Conservation (phyloP, 2,329 filamentous ascomycete species). For the Monosporascus ibericus region DNA sequence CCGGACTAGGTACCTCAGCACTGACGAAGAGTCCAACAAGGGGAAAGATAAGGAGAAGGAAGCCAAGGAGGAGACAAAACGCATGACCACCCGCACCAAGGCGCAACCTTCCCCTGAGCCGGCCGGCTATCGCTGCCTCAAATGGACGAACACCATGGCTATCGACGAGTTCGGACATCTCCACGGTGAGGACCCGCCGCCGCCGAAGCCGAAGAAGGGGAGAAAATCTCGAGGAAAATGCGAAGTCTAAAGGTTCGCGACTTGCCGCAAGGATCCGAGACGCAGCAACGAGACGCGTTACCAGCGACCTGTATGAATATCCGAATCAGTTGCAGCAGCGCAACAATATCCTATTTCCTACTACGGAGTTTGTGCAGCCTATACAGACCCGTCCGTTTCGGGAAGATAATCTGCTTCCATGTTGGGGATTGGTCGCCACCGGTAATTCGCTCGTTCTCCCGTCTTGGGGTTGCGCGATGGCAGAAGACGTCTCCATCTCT, state of each 20-base stretch:
- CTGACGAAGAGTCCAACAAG: conserved; percentile 27
- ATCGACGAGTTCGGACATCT: conserved; percentile 52
- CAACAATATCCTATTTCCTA: too few relatives aligned
- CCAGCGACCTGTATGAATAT: neutral
- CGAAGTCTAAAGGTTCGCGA: neutral
- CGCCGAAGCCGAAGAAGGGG: conserved; percentile 43
- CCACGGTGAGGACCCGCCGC: conserved; percentile 49
- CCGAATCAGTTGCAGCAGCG: too few relatives aligned
- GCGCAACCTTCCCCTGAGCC: conserved; percentile 40
- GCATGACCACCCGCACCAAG: conserved; percentile 42
- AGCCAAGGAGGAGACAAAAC: conserved; percentile 27
- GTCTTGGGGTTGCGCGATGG: neutral
- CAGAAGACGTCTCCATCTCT: neutral
- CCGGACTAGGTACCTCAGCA: conserved; percentile 65
- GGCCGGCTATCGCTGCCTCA: conserved; percentile 42
- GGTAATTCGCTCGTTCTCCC: neutral
- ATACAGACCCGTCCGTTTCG: too few relatives aligned
- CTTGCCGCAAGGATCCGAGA: neutral
- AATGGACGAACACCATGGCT: conserved; percentile 52
- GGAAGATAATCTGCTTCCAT: too few relatives aligned
- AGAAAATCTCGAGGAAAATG: conserved; percentile 32
- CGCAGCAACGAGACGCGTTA: neutral
- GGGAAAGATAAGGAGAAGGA: conserved; percentile 26
- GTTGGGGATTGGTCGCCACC: too few relatives aligned
- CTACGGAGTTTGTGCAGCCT: too few relatives aligned